Evolutionary conservation across 768 basidiomycete species (phyloP).

Genomic region (Holtermannia corniformis): DNA sequence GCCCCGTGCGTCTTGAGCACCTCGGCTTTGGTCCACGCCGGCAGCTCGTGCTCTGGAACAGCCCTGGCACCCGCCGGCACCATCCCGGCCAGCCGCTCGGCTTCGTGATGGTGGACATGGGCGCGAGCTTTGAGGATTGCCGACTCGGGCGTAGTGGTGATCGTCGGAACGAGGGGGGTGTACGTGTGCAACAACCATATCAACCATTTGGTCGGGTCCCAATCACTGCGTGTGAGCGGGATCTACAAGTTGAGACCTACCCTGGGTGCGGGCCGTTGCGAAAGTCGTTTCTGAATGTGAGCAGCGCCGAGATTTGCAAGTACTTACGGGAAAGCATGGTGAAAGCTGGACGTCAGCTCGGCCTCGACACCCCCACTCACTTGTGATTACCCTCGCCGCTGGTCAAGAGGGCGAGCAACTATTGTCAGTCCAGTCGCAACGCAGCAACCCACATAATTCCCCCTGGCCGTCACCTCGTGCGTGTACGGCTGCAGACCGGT

Average conservation of each 20-base stretch:
- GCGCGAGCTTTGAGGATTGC: constrained; percentile 34
- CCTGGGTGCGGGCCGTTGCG: constrained; percentile 48
- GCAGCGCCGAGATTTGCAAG: background rate
- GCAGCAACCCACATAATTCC: constrained; percentile 52
- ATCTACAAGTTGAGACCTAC: constrained; percentile 8
- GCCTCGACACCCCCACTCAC: constrained; percentile 9
- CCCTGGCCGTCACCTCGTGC: constrained; percentile 67
- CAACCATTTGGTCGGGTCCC: constrained; percentile 77
- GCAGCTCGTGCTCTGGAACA: constrained; percentile 18
- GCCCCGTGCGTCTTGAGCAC: constrained; percentile 20
- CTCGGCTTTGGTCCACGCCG: constrained; percentile 27
- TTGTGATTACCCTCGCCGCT: constrained; percentile 73
- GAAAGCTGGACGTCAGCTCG: constrained; percentile 15
- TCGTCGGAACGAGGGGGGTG: constrained; percentile 34
- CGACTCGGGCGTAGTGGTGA: constrained; percentile 30
- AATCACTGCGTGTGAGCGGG: constrained; percentile 51
- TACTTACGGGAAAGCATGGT: constrained; percentile 68
- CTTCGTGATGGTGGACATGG: constrained; percentile 29
- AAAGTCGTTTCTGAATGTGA: constrained; percentile 47
- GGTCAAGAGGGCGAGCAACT: constrained; percentile 61
- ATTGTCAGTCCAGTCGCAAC: constrained; percentile 1
- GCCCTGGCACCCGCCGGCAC: constrained; percentile 16
- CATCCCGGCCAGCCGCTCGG: constrained; percentile 19
- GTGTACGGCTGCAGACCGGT: constrained; percentile 70
- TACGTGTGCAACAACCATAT: constrained; percentile 49